Percentiles rank a stretch among this genome's conserved stretches.
Evolutionary conservation across 352 stramenopile genomes (phyloP).

Genomic region (Globisporangium abappressorium): DNA sequence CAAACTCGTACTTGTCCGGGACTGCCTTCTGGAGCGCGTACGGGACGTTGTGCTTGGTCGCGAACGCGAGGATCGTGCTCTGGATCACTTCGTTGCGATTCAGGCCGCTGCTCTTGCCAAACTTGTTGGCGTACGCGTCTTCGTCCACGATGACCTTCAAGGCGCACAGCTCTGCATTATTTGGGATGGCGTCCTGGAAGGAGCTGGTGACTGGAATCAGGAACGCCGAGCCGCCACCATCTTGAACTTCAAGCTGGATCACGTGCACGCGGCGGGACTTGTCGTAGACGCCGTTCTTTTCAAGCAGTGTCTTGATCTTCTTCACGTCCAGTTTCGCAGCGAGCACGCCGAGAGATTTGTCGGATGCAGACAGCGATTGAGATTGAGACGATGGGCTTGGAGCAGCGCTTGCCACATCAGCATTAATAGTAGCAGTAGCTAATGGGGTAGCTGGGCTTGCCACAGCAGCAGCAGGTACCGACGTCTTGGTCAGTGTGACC

Average conservation of each 20-base stretch:
- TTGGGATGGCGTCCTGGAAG: constrained; percentile 30
- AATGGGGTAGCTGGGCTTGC: neutral
- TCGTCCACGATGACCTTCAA: constrained; percentile 49
- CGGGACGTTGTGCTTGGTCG: constrained; percentile 42
- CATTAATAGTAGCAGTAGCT: neutral
- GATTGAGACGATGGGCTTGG: neutral
- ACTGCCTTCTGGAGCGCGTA: constrained; percentile 30
- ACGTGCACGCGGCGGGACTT: constrained; percentile 73
- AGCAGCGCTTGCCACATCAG: neutral
- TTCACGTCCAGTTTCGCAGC: constrained; percentile 73
- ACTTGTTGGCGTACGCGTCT: constrained; percentile 74
- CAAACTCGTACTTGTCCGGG: constrained; percentile 76
- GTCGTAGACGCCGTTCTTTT: constrained; percentile 66
- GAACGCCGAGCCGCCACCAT: constrained; percentile 32
- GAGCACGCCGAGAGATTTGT: constrained; percentile 34
- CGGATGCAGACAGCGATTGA: neutral
- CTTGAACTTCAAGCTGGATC: constrained; percentile 16
- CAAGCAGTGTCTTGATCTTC: constrained; percentile 71
- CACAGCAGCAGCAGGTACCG: neutral
- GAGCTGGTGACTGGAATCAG: constrained; percentile 52
- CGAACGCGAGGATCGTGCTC: constrained; percentile 50
- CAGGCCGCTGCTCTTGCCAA: constrained; percentile 59
- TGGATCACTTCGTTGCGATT: constrained; percentile 77
- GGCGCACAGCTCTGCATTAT: constrained; percentile 27
- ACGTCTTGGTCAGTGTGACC: constrained; percentile 28